Conservation (phyloP, 345 rosid species). For the Rhodamnia argentea region DNA sequence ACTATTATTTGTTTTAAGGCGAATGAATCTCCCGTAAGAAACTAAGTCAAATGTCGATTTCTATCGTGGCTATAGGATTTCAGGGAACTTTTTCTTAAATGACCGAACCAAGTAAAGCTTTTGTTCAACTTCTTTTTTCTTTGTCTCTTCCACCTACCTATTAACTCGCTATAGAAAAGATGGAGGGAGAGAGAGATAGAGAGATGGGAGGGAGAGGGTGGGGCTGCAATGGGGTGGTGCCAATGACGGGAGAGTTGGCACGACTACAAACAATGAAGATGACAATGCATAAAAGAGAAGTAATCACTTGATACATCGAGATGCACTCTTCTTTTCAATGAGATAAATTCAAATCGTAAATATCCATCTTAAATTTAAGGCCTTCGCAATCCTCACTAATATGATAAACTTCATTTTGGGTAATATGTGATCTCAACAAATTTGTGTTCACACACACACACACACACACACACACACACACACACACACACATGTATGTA, state of each 20-base stretch:
- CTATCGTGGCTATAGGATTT: too few relatives aligned
- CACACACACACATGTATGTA: neutral
- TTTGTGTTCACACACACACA: neutral
- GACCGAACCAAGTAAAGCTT: too few relatives aligned
- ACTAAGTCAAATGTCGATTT: too few relatives aligned
- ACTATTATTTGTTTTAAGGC: too few relatives aligned
- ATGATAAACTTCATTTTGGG: neutral
- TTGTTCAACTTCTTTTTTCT: too few relatives aligned
- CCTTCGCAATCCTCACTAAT: neutral
- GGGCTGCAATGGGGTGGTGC: neutral
- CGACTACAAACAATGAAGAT: neutral
- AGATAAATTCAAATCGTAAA: neutral
- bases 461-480: neutral
- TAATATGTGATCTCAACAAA: neutral
- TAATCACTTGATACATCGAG: neutral
- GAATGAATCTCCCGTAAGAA: too few relatives aligned
- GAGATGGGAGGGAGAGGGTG: neutral
- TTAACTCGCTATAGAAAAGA: neutral
- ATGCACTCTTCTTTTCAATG: neutral
- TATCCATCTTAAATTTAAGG: neutral
- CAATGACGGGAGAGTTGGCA: neutral
- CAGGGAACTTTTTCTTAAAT: too few relatives aligned
- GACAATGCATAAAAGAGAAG: neutral
- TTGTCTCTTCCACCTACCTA: too few relatives aligned
- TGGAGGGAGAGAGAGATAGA: neutral